These are phyloP conservation scores for Phytophthora colocasiae DNA, from an alignment of 352 stramenopile species.

Conservation along the genomic window DNA sequence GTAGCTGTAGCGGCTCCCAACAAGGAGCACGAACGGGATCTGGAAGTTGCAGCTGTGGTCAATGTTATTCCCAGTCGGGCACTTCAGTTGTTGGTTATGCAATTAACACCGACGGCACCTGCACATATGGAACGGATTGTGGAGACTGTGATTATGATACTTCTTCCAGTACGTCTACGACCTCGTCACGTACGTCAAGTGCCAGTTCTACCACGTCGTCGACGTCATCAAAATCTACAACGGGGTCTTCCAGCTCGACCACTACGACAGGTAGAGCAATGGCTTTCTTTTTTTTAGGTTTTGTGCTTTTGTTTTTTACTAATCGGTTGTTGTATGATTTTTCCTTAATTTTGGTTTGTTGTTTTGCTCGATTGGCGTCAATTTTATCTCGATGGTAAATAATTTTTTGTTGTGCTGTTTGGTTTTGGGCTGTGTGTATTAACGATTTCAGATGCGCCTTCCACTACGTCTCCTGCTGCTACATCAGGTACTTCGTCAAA, in stretches of 20 bases:
- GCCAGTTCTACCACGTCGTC: slow-evolving; percentile 21
- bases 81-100: slow-evolving; percentile 40
- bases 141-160: slow-evolving; percentile 38
- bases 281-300: neutral
- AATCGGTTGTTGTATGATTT: slow-evolving; percentile 14
- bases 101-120: slow-evolving; percentile 37
- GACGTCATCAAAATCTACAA: slow-evolving; percentile 17
- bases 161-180: slow-evolving; percentile 10
- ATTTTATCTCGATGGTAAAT: slow-evolving; percentile 23
- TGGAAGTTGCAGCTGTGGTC: slow-evolving; percentile 44
- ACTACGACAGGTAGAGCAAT: slow-evolving; percentile 33
- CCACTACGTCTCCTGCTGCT: slow-evolving; percentile 28
- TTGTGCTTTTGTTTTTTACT: slow-evolving; percentile 22
- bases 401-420: slow-evolving; percentile 17
- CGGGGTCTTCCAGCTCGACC: slow-evolving; percentile 4
- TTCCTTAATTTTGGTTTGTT: neutral
- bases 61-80: slow-evolving; percentile 45
- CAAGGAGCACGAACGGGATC: slow-evolving; percentile 26
- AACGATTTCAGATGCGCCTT: slow-evolving; percentile 33
- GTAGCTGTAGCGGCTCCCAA: slow-evolving; percentile 39
- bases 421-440: slow-evolving; percentile 21
- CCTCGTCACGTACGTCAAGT: slow-evolving; percentile 4
- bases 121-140: slow-evolving; percentile 43
- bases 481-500: slow-evolving; percentile 32
- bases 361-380: slow-evolving; percentile 3